Conservation (phyloP, 495 filamentous ascomycete species). For the Podospora bellae-mahoneyi region DNA sequence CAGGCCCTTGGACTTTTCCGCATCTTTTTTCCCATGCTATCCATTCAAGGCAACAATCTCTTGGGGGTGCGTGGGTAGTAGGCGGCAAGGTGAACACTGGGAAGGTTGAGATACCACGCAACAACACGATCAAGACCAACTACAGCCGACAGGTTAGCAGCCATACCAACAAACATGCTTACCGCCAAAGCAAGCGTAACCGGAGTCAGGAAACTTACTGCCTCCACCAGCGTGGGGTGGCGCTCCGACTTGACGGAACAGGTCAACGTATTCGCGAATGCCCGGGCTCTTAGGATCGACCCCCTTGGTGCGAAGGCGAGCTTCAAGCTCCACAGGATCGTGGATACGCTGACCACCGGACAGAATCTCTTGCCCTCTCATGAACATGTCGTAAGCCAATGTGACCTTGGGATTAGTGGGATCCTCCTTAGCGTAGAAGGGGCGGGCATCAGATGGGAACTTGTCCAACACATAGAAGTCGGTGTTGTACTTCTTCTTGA, state of each 20-base stretch:
- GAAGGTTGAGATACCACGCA: constrained; percentile 80
- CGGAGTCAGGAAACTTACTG: constrained; percentile 44
- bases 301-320: constrained; percentile 65
- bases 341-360: constrained; percentile 83
- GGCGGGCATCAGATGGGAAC: constrained; percentile 79
- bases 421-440: constrained; percentile 87
- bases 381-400: constrained; percentile 76
- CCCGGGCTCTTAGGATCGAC: constrained; percentile 67
- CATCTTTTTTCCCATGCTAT: neutral
- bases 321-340: constrained; percentile 61
- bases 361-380: constrained; percentile 75
- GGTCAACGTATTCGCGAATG: constrained; percentile 70
- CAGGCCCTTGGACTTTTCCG: neutral
- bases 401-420: constrained; percentile 60
- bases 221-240: constrained; percentile 76
- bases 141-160: constrained; percentile 69
- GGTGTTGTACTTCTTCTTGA: constrained; percentile 77
- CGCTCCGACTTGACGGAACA: constrained; percentile 67
- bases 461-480: constrained; percentile 93
- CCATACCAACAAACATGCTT: constrained; percentile 82
- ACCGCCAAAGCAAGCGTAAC: constrained; percentile 34
- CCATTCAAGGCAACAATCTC: constrained; percentile 62
- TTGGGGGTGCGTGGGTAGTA: constrained; percentile 84
- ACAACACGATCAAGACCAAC: constrained; percentile 85
- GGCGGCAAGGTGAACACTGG: constrained; percentile 73